A percentile compares a stretch with the other conserved stretches of the same genome.
phyloP scores from a whole-genome alignment of 495 filamentous ascomycete species.

The Amniculicola lignicola region DNA sequence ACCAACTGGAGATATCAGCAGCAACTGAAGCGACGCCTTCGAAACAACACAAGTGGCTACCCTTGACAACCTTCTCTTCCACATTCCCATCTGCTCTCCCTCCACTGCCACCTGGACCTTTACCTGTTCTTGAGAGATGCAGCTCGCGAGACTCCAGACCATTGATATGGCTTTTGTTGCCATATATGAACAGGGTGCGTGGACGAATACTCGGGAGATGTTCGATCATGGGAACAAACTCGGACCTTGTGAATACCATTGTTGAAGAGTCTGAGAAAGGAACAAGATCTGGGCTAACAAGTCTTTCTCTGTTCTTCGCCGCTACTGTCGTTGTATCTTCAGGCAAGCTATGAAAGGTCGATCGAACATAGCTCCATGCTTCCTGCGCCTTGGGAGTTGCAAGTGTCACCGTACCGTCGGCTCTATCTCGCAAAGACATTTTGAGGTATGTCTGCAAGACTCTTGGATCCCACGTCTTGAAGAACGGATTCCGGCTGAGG shows the following conservation, averaged over 20 bases:
- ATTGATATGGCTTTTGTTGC: constrained; percentile 60
- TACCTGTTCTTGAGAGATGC: constrained; percentile 47
- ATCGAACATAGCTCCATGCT: constrained; percentile 39
- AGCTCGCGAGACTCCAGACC: not conserved
- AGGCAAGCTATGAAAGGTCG: constrained; percentile 27
- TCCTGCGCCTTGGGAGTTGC: constrained; percentile 41
- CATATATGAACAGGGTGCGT: constrained; percentile 75
- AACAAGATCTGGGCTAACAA: constrained; percentile 35
- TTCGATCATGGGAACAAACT: constrained; percentile 57
- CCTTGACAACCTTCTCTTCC: constrained; percentile 57
- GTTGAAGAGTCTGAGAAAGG: constrained; percentile 4
- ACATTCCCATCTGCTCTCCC: constrained; percentile 62
- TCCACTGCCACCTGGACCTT: constrained; percentile 62
- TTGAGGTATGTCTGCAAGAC: constrained; percentile 36
- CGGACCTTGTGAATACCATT: constrained; percentile 70
- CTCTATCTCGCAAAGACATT: constrained; percentile 36
- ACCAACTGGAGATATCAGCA: constrained; percentile 57
- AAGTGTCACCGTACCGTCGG: constrained; percentile 26
- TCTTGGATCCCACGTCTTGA: constrained; percentile 38
- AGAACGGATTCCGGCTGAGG: constrained; percentile 34
- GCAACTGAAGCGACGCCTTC: constrained; percentile 60
- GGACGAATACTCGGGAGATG: constrained; percentile 67
- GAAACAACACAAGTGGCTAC: constrained; percentile 56
- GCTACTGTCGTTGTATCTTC: constrained; percentile 26
- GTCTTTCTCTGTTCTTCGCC: constrained; percentile 20